phyloP scores from a whole-genome alignment of 441 rosid species.

The Raphanus hybrid region DNA sequence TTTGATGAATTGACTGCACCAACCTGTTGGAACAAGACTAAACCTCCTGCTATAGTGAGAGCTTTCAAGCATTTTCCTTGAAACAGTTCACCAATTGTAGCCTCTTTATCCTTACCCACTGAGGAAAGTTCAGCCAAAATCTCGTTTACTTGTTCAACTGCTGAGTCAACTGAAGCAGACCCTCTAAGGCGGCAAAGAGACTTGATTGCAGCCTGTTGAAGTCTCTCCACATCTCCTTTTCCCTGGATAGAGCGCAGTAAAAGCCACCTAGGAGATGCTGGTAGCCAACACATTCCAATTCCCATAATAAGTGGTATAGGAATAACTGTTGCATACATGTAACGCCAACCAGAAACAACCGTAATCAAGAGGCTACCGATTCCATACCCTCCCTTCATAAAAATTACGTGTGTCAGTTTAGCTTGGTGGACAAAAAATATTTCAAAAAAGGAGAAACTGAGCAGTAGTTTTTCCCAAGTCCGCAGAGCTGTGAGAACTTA shows the following conservation, averaged over 20 bases:
- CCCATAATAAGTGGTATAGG: conserved; percentile 88
- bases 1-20: conserved; percentile 23
- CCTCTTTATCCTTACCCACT: conserved; percentile 75
- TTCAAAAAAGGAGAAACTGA: background rate
- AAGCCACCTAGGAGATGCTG: conserved; percentile 96
- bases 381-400: conserved; percentile 87
- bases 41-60: conserved; percentile 79
- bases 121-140: conserved; percentile 71
- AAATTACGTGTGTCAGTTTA: conserved; percentile 13
- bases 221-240: conserved; percentile 68
- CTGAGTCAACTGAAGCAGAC: conserved; percentile 65
- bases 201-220: conserved; percentile 64
- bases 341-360: conserved; percentile 85
- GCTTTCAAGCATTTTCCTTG: conserved; percentile 92
- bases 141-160: conserved; percentile 74
- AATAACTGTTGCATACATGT: conserved; percentile 77
- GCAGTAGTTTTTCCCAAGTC: background rate
- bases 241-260: conserved; percentile 77
- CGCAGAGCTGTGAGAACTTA: conserved; percentile 56
- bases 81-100: conserved; percentile 64
- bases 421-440: background rate
- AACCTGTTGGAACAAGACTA: conserved; percentile 97
- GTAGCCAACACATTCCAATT: conserved; percentile 95
- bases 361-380: conserved; percentile 87
- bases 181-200: conserved; percentile 83